A percentile compares a stretch with the other conserved stretches of the same genome.
Evolutionary conservation across 139 green algal species (phyloP).

Genomic region (Desmodesmus armatus): DNA sequence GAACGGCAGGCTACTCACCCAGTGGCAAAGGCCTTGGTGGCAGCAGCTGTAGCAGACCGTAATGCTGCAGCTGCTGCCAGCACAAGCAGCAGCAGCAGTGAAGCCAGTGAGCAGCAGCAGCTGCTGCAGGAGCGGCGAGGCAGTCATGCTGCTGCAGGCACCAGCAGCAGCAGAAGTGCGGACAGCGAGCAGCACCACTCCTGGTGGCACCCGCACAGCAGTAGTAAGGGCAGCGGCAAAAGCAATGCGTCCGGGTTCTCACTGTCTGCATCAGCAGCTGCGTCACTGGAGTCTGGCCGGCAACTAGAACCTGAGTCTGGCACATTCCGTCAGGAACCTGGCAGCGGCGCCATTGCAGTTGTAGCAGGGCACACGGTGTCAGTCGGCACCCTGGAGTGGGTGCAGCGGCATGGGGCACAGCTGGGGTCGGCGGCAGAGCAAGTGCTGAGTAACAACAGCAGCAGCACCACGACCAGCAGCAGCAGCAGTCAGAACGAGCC

Average conservation of each 20-base stretch:
- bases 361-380: slow-evolving; percentile 70
- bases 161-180: slow-evolving; percentile 11
- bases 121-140: not conserved
- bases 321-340: slow-evolving; percentile 85
- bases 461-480: slow-evolving; percentile 37
- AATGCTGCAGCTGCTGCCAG: slow-evolving; percentile 13
- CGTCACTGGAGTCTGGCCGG: not conserved
- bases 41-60: slow-evolving; percentile 38
- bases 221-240: not conserved
- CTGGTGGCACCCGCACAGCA: not conserved
- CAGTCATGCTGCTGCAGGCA: slow-evolving; percentile 59
- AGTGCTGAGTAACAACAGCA: not conserved
- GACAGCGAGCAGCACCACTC: not conserved
- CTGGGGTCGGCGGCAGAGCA: not conserved
- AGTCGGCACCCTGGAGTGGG: slow-evolving; percentile 87
- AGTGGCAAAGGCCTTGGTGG: slow-evolving; percentile 65
- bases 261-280: not conserved
- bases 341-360: slow-evolving; percentile 74
- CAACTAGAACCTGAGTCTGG: slow-evolving; percentile 57
- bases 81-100: slow-evolving; percentile 43
- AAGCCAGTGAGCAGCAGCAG: too few species aligned
- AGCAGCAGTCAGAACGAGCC: slow-evolving; percentile 10
- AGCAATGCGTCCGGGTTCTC: not conserved
- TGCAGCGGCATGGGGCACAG: slow-evolving; percentile 58
- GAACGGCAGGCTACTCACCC: slow-evolving; percentile 84